Conservation (phyloP, 768 basidiomycete species). For the Kondoa subrosea region DNA sequence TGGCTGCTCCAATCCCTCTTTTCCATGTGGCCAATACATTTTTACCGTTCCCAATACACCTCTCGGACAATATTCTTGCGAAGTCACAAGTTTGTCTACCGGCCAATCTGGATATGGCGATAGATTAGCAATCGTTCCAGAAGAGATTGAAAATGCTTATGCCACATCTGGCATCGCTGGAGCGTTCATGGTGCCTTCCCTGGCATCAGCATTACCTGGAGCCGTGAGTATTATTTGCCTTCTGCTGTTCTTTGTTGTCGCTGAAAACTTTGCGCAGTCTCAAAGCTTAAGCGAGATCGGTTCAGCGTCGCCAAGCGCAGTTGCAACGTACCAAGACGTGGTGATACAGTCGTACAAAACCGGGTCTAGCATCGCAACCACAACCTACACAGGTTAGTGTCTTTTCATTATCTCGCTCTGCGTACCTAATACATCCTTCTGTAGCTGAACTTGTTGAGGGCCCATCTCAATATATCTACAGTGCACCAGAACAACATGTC, state of each 20-base stretch:
- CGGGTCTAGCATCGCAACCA: neutral
- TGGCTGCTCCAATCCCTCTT: neutral
- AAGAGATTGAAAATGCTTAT: neutral
- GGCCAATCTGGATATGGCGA: neutral
- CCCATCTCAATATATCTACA: neutral
- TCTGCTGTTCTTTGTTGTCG: neutral
- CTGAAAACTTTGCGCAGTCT: neutral
- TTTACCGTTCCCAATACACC: neutral
- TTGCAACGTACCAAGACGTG: neutral
- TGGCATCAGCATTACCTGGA: neutral
- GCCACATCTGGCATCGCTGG: neutral
- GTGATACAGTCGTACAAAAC: neutral
- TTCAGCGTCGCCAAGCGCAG: neutral
- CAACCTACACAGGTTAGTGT: neutral
- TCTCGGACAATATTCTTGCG: neutral
- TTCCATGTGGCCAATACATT: neutral
- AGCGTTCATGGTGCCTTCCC: neutral
- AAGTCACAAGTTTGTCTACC: neutral
- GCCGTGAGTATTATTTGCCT: neutral
- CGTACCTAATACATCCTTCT: neutral
- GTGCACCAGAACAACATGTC: neutral
- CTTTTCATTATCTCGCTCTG: neutral
- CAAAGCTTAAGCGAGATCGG: neutral
- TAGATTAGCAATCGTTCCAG: neutral
- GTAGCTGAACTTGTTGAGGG: neutral